These are phyloP conservation scores for Phytophthora cryptogea DNA, from an alignment of 352 stramenopile species.

Conservation along the genomic window DNA sequence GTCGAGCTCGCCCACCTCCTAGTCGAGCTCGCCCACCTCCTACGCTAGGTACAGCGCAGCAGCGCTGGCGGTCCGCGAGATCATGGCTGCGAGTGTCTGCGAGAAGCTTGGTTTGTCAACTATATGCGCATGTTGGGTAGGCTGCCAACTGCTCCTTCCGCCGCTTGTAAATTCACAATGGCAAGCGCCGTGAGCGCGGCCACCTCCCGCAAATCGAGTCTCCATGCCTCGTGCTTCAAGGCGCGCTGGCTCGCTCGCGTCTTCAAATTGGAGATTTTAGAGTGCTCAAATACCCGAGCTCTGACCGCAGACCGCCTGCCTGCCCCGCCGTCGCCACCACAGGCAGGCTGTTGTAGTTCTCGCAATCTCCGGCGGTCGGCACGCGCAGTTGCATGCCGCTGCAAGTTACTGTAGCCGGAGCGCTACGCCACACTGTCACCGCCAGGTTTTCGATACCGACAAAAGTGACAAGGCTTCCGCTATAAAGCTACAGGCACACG, in stretches of 20 bases:
- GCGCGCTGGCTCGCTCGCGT: conserved; percentile 6
- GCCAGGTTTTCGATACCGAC: background rate
- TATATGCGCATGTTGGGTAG: background rate
- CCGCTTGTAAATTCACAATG: background rate
- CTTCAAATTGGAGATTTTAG: conserved; percentile 18
- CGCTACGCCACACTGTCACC: conserved; percentile 4
- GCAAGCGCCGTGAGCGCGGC: conserved; percentile 12
- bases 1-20: too few species aligned
- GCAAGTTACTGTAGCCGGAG: background rate
- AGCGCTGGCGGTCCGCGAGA: background rate
- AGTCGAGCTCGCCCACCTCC: background rate
- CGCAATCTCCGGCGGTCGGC: conserved; percentile 2
- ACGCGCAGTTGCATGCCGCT: background rate
- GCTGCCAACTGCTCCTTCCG: background rate
- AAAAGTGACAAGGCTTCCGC: background rate
- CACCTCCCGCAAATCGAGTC: conserved; percentile 16
- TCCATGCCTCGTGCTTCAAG: too few species aligned
- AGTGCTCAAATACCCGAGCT: background rate
- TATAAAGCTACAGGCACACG: background rate
- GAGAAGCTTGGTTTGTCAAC: background rate
- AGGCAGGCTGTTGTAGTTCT: conserved; percentile 20
- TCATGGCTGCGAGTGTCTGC: background rate
- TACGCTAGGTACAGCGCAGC: background rate
- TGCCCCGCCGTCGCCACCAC: background rate
- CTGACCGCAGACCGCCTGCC: background rate